These are phyloP conservation scores for Ogataea corticis DNA, from an alignment of 805 yeast genomes.

Conservation along the genomic window DNA sequence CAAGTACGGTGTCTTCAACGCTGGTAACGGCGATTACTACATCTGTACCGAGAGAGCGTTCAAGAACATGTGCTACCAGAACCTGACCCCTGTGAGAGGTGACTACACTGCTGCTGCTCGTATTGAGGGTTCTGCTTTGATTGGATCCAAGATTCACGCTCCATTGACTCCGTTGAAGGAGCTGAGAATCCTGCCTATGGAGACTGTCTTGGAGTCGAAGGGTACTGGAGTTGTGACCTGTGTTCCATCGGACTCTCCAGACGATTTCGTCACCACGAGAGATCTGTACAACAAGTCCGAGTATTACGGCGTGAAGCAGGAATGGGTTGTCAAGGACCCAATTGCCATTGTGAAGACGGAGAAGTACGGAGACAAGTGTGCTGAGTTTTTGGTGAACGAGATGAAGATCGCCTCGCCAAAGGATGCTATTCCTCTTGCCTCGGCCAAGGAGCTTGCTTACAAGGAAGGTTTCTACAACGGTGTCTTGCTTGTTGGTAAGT, in stretches of 20 bases:
- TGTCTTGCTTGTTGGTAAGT: conserved; percentile 73
- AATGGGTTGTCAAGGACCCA: conserved; percentile 80
- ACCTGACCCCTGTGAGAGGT: conserved; percentile 87
- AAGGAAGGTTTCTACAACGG: conserved; percentile 97
- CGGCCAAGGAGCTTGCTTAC: conserved; percentile 92
- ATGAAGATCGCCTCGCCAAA: conserved; percentile 93
- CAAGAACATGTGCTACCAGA: conserved; percentile 96
- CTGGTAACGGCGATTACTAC: conserved; percentile 71
- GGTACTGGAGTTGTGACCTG: conserved; percentile 99
- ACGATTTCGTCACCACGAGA: conserved; percentile 83
- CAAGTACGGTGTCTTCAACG: conserved; percentile 86
- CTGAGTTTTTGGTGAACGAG: conserved; percentile 79
- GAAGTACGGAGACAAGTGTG: conserved; percentile 85
- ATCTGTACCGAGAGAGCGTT: conserved; percentile 94
- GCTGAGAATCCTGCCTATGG: conserved; percentile 93
- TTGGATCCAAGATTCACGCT: conserved; percentile 86
- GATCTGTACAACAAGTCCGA: conserved; percentile 90
- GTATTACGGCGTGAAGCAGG: conserved; percentile 78
- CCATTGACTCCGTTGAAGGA: conserved; percentile 73
- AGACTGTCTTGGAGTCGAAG: conserved; percentile 88
- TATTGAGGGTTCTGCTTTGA: conserved; percentile 69
- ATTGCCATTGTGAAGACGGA: conserved; percentile 77
- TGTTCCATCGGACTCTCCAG: conserved; percentile 99
- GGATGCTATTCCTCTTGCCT: conserved; percentile 80
- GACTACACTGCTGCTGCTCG: conserved; percentile 57